These are phyloP conservation scores for Podospora appendiculata DNA, from an alignment of 495 filamentous ascomycete genomes.

Conservation along the genomic window DNA sequence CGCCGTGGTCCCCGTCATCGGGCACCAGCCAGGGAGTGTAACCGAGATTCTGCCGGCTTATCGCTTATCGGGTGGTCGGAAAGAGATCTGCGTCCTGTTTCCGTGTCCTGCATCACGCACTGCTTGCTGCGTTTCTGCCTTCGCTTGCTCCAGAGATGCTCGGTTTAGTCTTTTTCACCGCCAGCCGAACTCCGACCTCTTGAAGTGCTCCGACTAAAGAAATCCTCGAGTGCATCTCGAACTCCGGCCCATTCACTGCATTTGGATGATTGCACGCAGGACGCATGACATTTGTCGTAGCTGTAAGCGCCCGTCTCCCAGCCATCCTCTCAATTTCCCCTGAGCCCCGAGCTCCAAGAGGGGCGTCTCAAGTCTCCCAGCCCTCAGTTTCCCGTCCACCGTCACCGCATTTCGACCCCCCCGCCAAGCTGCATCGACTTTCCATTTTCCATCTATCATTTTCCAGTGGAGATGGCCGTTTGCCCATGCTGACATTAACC, in stretches of 20 bases:
- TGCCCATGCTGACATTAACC: constrained; percentile 7
- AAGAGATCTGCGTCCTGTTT: constrained; percentile 20
- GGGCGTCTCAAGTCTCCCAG: neutral
- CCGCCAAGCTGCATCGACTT: neutral
- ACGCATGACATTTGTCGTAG: constrained; percentile 14
- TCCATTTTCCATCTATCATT: too few species aligned
- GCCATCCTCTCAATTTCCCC: neutral
- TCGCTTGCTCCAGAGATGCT: neutral
- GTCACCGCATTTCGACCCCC: neutral
- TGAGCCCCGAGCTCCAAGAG: neutral
- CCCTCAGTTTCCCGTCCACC: neutral
- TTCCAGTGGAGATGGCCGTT: too few species aligned
- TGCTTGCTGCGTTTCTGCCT: neutral
- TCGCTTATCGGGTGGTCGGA: constrained; percentile 20
- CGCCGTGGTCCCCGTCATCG: too few species aligned
- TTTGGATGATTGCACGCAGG: constrained; percentile 6
- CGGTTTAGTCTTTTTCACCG: neutral
- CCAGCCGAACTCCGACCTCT: neutral
- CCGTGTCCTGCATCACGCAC: constrained; percentile 5
- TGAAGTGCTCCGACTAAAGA: neutral
- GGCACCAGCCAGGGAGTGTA: neutral
- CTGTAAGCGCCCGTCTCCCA: constrained; percentile 9
- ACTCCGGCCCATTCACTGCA: neutral
- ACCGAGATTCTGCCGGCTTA: constrained; percentile 25
- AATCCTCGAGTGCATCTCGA: neutral